A percentile compares a stretch with the other conserved stretches of the same genome.
Conservation (phyloP, 2,329 filamentous ascomycete species). For the Cercospora sojina region DNA sequence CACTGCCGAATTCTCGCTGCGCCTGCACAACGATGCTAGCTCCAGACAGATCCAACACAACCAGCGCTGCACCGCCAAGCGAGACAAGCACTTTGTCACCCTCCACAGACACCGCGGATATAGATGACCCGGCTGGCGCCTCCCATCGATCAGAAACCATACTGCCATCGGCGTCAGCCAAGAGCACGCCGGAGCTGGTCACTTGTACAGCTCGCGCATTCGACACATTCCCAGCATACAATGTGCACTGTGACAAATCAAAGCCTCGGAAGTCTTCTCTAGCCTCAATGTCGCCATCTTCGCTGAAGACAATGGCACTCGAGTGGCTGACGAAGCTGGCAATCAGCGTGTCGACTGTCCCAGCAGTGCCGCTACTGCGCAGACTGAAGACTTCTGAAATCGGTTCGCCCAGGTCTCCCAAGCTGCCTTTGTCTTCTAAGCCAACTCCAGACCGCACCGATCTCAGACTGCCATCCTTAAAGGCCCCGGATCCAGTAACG, state of each 20-base stretch:
- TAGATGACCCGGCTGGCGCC: slow-evolving; percentile 51
- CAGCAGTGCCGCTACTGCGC: slow-evolving; percentile 72
- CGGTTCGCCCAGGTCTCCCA: slow-evolving; percentile 66
- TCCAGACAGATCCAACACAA: slow-evolving; percentile 63
- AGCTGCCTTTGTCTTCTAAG: slow-evolving; percentile 64
- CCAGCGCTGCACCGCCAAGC: slow-evolving; percentile 68
- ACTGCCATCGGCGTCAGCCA: slow-evolving; percentile 61
- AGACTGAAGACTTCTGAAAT: slow-evolving; percentile 46
- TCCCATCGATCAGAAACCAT: slow-evolving; percentile 61
- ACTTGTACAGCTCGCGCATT: slow-evolving; percentile 71
- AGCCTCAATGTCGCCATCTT: slow-evolving; percentile 79
- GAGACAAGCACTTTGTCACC: slow-evolving; percentile 69
- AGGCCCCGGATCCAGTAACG: slow-evolving; percentile 88
- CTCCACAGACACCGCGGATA: slow-evolving; percentile 78
- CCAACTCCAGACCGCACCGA: slow-evolving; percentile 93
- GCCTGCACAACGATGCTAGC: slow-evolving; percentile 58
- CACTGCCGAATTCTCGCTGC: slow-evolving; percentile 60
- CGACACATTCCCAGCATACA: slow-evolving; percentile 65
- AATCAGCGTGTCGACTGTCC: slow-evolving; percentile 67
- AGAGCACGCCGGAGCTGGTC: slow-evolving; percentile 60
- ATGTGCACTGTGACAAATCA: slow-evolving; percentile 65
- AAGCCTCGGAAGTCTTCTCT: slow-evolving; percentile 73
- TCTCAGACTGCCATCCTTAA: slow-evolving; percentile 80
- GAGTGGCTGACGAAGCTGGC: slow-evolving; percentile 83
- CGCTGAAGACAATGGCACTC: slow-evolving; percentile 73